Base-by-base conservation (phyloP, 2,329 filamentous ascomycete genomes). In the Cytospora chrysosperma region DNA sequence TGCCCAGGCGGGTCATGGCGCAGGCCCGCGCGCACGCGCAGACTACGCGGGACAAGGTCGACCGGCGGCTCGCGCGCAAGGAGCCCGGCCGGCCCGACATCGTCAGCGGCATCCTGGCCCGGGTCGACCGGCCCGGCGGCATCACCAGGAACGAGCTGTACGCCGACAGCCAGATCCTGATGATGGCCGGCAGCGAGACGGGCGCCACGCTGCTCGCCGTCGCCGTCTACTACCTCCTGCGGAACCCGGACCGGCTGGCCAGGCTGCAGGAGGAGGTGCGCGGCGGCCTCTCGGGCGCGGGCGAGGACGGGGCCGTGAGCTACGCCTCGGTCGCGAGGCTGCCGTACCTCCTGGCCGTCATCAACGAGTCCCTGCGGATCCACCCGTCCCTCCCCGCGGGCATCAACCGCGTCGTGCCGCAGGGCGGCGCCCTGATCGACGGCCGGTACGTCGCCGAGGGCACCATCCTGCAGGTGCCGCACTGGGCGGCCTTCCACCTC, bases 381-480 rank as follows among this genome's bases (percentile, higher is more conserved):
- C 70, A 65, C 52, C 65, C 66, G 4, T 51, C 65, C 7, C 55
- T 65, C 15, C 58, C 59, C 32, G 54, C 58, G 24, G 60, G 64
- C 34, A 30, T 64, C 56, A 65, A 59, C 57, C 61, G 61, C 15
- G 50, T 66, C 13, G 68, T 69, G 5, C 64, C 69, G n/a, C 26
- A 52, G 10, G 67, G 64, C 24, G 71, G 71, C 24, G 59, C 65
- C 7, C 56, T 60, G 12, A 40, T 73, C 10, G 67, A 65, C 19
- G 67, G 64, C 8, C 59, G 65, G 21, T 68, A 65, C 54, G 63
- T 73, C 13, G 67, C 72, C 5, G 67, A 62, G 43, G 68, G 68
- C 6, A 68, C 68, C 15, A 76, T 81, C 63, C 71, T 82, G 24
- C 76, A 77, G 1, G 73, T 71, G 13, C 68, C 67, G 54, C 57